Conservation (phyloP, 192 early-diverging fungal species). For the Diversispora epigaea region DNA sequence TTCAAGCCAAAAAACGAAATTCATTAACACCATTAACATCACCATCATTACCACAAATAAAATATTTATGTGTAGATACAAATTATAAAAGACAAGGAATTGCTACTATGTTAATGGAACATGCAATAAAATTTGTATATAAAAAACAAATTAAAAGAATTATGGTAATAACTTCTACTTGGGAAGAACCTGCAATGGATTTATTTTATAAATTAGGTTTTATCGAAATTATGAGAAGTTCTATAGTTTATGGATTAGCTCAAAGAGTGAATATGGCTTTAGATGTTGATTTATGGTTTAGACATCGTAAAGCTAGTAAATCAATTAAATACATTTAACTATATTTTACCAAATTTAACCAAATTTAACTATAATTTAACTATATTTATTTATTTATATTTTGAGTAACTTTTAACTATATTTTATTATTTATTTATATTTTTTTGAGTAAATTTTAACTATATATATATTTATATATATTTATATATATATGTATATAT, state of each 20-base stretch:
- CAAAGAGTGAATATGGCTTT: neutral
- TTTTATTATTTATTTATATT: no score
- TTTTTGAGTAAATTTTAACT: no score
- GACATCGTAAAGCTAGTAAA: conserved; percentile 2
- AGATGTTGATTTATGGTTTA: conserved; percentile 10
- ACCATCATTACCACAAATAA: neutral
- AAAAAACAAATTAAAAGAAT: neutral
- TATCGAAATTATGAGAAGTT: neutral
- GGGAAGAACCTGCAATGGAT: conserved; percentile 5
- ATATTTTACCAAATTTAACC: no score
- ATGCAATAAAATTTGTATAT: conserved; percentile 1
- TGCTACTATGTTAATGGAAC: conserved; percentile 7
- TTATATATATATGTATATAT: neutral
- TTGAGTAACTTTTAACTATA: no score
- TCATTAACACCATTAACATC: neutral
- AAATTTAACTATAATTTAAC: no score
- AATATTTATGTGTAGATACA: neutral
- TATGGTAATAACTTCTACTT: neutral
- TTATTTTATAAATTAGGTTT: conserved; percentile 19
- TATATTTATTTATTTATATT: no score
- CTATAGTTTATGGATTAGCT: neutral
- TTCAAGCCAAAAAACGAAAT: neutral
- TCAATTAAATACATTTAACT: no score
- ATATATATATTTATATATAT: neutral
- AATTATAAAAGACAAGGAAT: conserved; percentile 13